Percentiles rank a stretch among this genome's conserved stretches.
Conservation (phyloP, 768 basidiomycete species). For the Rhizopogon vesiculosus region DNA sequence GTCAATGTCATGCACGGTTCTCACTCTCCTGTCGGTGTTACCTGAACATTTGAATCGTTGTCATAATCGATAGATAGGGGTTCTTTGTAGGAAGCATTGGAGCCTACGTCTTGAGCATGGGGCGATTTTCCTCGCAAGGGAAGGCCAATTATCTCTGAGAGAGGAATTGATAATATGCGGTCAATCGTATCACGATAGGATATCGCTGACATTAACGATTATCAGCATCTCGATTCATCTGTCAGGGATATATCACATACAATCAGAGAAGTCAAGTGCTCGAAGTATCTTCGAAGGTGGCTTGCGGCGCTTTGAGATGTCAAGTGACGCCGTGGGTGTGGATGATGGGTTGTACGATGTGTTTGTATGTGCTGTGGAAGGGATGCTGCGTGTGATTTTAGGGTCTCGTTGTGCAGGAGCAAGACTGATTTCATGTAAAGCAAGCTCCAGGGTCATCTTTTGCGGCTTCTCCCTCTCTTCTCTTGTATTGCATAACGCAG, state of each 20-base stretch:
- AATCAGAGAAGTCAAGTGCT: conserved; percentile 21
- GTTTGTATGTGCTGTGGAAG: not conserved
- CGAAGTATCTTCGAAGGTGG: conserved; percentile 20
- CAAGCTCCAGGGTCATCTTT: conserved; percentile 5
- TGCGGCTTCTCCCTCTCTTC: conserved; percentile 4
- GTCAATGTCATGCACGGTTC: not conserved
- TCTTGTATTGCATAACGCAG: conserved; percentile 29
- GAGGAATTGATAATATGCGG: conserved; percentile 10
- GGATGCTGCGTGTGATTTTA: not conserved
- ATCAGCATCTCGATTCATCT: not conserved
- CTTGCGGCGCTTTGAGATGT: conserved; percentile 4
- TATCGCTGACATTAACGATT: conserved; percentile 11
- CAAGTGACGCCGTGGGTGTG: not conserved
- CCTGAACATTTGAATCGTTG: not conserved
- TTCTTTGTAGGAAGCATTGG: not conserved
- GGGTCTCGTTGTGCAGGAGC: conserved; percentile 19
- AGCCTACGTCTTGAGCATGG: not conserved
- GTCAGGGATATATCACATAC: conserved; percentile 13
- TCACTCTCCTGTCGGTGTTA: not conserved
- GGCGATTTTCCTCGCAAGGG: not conserved
- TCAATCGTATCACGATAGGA: conserved; percentile 26
- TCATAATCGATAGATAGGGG: not conserved
- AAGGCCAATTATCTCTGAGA: not conserved
- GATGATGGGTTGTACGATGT: conserved; percentile 4
- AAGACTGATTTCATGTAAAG: conserved; percentile 18